Conservation (phyloP, 306 rosid species). For the Fragaria iinumae region DNA sequence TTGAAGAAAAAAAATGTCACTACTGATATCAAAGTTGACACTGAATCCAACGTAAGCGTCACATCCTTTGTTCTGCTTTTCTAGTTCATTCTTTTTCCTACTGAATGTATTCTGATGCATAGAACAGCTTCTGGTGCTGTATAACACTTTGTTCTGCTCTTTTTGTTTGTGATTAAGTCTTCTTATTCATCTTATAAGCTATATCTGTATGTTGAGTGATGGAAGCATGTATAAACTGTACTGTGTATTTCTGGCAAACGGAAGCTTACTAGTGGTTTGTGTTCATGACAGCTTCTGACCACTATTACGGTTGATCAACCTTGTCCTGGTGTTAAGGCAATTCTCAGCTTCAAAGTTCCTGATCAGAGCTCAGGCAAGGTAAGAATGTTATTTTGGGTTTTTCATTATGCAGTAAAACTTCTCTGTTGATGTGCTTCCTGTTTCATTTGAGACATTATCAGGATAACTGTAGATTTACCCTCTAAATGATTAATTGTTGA, state of each 20-base stretch:
- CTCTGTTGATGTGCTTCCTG: neutral
- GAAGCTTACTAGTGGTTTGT: conserved; percentile 15
- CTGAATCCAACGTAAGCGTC: conserved; percentile 62
- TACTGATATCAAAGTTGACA: conserved; percentile 83
- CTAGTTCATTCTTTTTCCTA: neutral
- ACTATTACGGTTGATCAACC: conserved; percentile 71
- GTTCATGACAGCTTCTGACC: conserved; percentile 54
- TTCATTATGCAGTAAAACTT: neutral
- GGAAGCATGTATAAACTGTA: neutral
- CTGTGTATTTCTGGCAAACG: neutral
- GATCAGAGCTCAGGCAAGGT: conserved; percentile 97
- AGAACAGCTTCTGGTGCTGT: neutral
- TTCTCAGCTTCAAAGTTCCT: conserved; percentile 71
- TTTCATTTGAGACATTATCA: neutral
- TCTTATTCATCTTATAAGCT: neutral
- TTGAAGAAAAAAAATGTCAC: conserved; percentile 77
- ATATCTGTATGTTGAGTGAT: neutral
- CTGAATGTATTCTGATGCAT: neutral
- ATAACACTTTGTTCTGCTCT: neutral
- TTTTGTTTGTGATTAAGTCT: neutral
- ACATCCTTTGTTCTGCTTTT: neutral
- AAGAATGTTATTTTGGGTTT: conserved; percentile 13
- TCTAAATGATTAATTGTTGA: conserved; percentile 31
- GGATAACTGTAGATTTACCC: neutral
- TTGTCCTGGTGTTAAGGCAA: conserved; percentile 78